Conservation (phyloP, 306 rosid species). For the Rosa persica region DNA sequence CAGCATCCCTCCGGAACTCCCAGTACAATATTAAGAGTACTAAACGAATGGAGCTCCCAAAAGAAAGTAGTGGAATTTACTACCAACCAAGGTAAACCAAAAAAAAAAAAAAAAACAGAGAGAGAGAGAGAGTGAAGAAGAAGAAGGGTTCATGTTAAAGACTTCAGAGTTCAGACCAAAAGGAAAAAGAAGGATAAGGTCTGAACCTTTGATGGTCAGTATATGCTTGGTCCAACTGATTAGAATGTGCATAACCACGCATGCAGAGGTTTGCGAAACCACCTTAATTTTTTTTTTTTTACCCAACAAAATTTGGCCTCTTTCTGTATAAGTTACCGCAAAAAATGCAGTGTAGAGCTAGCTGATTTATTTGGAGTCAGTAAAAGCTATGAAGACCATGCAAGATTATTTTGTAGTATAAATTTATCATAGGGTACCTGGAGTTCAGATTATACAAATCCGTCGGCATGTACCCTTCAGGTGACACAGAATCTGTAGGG, state of each 20-base stretch:
- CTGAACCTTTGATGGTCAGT: neutral
- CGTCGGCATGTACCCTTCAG: conserved; percentile 94
- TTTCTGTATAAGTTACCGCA: neutral
- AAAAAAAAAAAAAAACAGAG: too few relatives aligned
- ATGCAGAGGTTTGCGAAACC: conserved; percentile 4
- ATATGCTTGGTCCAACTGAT: neutral
- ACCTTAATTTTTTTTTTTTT: neutral
- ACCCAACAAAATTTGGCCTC: too few relatives aligned
- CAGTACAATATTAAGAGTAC: neutral
- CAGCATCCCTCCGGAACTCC: conserved; percentile 5
- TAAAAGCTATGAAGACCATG: neutral
- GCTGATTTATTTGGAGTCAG: neutral
- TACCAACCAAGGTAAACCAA: neutral
- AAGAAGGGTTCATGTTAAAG: neutral
- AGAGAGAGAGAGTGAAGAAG: too few relatives aligned
- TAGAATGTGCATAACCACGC: neutral
- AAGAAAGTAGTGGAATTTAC: neutral
- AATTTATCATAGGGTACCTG: conserved; percentile 47
- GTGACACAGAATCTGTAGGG: conserved; percentile 95
- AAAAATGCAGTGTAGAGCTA: neutral
- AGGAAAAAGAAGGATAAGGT: neutral
- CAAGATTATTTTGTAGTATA: neutral
- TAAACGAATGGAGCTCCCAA: neutral
- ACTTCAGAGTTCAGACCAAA: neutral
- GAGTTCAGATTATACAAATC: conserved; percentile 91